A percentile compares a stretch with the other conserved stretches of the same genome.
phyloP scores from a whole-genome alignment of 208 protist species.

The Acanthamoeba triangularis region DNA sequence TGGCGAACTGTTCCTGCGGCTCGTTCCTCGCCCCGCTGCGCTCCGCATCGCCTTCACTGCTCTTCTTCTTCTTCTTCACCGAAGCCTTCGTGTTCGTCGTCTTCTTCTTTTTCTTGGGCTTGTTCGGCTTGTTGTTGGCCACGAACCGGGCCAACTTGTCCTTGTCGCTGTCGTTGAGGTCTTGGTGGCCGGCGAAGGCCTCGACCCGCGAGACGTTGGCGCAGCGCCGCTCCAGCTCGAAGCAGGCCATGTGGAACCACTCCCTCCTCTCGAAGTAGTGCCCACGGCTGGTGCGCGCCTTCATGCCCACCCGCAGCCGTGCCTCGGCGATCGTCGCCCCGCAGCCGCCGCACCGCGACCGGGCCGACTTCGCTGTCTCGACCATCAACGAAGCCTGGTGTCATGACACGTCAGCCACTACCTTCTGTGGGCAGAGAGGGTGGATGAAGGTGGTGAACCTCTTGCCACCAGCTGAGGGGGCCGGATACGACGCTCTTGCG shows the following conservation, averaged over 20 bases:
- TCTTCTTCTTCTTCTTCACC: too few species aligned
- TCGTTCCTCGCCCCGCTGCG: too few species aligned
- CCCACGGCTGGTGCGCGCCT: not conserved
- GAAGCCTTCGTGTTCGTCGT: too few species aligned
- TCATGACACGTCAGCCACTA: not conserved
- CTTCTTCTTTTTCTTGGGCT: too few species aligned
- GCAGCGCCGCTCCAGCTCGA: not conserved
- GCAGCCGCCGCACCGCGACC: not conserved
- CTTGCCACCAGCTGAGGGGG: not conserved
- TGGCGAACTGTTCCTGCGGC: not conserved
- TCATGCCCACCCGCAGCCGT: not conserved
- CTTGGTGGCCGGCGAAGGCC: not conserved
- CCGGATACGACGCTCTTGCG: constrained; percentile 1
- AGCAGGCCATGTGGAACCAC: constrained; percentile 70
- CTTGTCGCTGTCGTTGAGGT: not conserved
- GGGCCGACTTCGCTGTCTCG: not conserved
- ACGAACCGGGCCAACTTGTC: not conserved
- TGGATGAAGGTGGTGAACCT: too few species aligned
- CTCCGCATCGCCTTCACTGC: too few species aligned
- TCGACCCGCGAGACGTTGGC: not conserved
- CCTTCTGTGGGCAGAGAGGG: not conserved
- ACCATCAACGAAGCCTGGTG: constrained; percentile 24
- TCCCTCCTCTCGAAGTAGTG: not conserved
- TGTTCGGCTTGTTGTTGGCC: not conserved
- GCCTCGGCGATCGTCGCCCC: not conserved